Evolutionary conservation across 352 stramenopile species (phyloP), one percentile per base, ranked within the genome.

Genomic region (Pythium phragmitis): DNA sequence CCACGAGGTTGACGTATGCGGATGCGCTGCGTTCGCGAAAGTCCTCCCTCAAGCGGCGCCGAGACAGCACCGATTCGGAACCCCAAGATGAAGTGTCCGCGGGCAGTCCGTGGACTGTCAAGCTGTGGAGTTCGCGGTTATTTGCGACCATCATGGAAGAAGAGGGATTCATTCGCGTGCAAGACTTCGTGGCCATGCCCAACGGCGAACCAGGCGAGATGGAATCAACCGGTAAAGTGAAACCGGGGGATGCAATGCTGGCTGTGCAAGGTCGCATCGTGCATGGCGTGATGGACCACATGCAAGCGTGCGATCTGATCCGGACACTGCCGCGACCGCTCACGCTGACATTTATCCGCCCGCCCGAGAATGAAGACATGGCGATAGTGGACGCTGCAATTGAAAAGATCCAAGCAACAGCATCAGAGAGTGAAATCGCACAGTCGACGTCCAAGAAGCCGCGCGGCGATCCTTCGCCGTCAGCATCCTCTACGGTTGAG

Each of bases 81-180:
- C 33, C 33, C 33, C 6, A 19, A 0, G 39, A 42, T 28, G 62
- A 68, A 45, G 21, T 50, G 23, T 2, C 14, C 11, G 1, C 33
- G 28, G 2, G 33, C 5, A 26, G 36, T 33, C 19, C 52, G 16
- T 73, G 67, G 67, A 30, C 68, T 0, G 77, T 93, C 39, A 69
- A 55, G 46, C 58, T 93, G 1, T 91, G 80, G 79, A 83, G 76
- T 14, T 47, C 74, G 59, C 72, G 82, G n/a, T 69, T 93, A 41
- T 89, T 85, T 67, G 71, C 84, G 9, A 82, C 79, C 26, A 89
- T 93, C 50, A 78, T 78, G 61, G 86, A 81, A 36, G 78, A 68
- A 52, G 64, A 73, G 17, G 74, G 75, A 30, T 70, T 76, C 43
- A 90, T 85, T 26, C 76, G 68, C 19, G 56, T 93, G 12, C 74